A percentile compares a stretch with the other conserved stretches of the same genome.
These are phyloP conservation scores for Suillus hirtellus DNA, from an alignment of 768 basidiomycete genomes.

Conservation along the genomic window DNA sequence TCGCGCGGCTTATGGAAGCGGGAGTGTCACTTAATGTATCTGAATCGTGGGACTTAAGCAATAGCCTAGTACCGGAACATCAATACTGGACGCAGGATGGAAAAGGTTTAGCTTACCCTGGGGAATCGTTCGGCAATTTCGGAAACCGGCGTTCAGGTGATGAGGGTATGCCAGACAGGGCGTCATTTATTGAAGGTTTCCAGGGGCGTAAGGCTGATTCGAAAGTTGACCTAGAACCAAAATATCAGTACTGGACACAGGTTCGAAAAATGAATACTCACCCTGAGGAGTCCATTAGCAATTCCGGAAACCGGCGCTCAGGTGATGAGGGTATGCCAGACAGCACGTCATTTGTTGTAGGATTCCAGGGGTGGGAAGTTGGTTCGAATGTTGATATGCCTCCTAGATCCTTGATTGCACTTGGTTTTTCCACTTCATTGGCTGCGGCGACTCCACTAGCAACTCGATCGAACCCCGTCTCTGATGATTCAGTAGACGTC, in stretches of 20 bases:
- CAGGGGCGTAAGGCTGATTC: slow-evolving; percentile 19
- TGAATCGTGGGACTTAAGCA: slow-evolving; percentile 18
- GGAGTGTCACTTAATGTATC: slow-evolving; percentile 18
- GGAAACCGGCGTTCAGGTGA: slow-evolving; percentile 13
- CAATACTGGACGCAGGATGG: slow-evolving; percentile 4
- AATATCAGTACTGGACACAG: slow-evolving; percentile 4
- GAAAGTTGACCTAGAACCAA: slow-evolving; percentile 13
- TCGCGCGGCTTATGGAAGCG: slow-evolving; percentile 34
- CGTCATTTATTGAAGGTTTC: slow-evolving; percentile 17
- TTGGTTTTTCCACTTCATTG: not conserved
- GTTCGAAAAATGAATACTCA: slow-evolving; percentile 16
- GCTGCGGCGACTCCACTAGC: not conserved
- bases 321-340: slow-evolving; percentile 16
- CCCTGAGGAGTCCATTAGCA: slow-evolving; percentile 14
- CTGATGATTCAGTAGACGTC: slow-evolving; percentile 63
- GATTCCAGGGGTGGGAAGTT: slow-evolving; percentile 17
- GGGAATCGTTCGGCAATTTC: slow-evolving; percentile 18
- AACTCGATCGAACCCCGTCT: slow-evolving; percentile 45
- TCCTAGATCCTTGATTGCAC: slow-evolving; percentile 23
- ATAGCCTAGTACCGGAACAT: slow-evolving; percentile 17
- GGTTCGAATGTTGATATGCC: slow-evolving; percentile 28
- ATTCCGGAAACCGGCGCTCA: slow-evolving; percentile 19
- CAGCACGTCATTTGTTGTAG: slow-evolving; percentile 20
- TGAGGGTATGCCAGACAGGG: slow-evolving; percentile 17
- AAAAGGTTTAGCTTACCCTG: slow-evolving; percentile 21